Evolutionary conservation across 495 filamentous ascomycete genomes (phyloP).

Genomic region (Podospora pseudoanserina): DNA sequence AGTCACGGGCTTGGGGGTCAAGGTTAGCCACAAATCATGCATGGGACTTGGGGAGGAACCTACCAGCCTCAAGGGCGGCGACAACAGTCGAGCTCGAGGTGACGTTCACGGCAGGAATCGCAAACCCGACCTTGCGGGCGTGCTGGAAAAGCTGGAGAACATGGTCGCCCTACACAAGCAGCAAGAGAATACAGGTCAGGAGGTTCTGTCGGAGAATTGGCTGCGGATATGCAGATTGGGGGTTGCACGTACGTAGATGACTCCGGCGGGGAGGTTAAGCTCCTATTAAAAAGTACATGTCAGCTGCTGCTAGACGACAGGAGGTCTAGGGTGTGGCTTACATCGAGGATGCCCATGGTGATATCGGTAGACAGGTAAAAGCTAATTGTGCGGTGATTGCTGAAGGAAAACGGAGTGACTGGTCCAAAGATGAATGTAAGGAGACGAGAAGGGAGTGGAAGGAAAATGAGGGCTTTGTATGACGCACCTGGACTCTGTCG

Average conservation of each 20-base stretch:
- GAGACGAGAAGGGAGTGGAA: conserved; percentile 9
- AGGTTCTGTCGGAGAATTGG: neutral
- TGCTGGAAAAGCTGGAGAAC: conserved; percentile 82
- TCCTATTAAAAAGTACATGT: conserved; percentile 8
- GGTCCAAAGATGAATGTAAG: neutral
- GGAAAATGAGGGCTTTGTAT: conserved; percentile 22
- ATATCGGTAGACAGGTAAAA: conserved; percentile 2
- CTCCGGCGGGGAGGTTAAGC: conserved; percentile 23
- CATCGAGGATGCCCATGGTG: conserved; percentile 22
- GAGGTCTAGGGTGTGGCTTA: neutral
- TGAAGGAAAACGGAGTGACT: neutral
- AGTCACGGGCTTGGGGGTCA: conserved; percentile 60
- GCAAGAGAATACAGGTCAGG: neutral
- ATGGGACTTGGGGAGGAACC: neutral
- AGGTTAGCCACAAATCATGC: neutral
- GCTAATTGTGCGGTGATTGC: neutral
- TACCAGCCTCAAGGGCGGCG: conserved; percentile 73
- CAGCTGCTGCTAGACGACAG: neutral
- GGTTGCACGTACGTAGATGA: conserved; percentile 17
- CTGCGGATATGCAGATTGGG: neutral
- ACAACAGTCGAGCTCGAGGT: conserved; percentile 89
- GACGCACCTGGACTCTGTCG: conserved; percentile 14
- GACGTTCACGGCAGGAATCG: conserved; percentile 83
- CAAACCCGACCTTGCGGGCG: conserved; percentile 77
- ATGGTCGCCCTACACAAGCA: conserved; percentile 40